Conservation (phyloP, 2,329 filamentous ascomycete genomes). For the Chaetomium sp. region DNA sequence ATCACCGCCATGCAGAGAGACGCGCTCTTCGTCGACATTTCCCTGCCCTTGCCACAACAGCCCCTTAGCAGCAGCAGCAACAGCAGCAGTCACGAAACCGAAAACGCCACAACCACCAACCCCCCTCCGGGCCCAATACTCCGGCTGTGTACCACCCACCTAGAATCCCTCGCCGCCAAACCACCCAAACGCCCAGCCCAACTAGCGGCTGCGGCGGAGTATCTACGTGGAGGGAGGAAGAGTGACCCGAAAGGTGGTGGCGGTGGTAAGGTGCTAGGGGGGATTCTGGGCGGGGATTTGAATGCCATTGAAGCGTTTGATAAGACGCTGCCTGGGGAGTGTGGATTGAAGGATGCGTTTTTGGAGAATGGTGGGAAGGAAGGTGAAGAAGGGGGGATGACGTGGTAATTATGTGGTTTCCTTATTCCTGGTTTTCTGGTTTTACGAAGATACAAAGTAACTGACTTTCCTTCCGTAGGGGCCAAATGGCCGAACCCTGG, state of each 20-base stretch:
- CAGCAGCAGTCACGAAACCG: no score
- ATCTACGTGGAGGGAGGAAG: conserved; percentile 34
- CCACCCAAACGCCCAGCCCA: conserved; percentile 45
- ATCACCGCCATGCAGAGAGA: conserved; percentile 46
- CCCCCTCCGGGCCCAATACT: conserved; percentile 28
- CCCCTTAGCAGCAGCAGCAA: no score
- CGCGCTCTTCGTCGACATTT: conserved; percentile 48
- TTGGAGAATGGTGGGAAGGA: conserved; percentile 45
- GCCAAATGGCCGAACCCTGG: conserved; percentile 41
- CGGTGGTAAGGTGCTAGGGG: conserved; percentile 22
- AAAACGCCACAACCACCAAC: no score
- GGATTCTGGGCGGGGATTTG: conserved; percentile 47
- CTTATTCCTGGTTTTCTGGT: not conserved
- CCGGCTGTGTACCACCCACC: conserved; percentile 50
- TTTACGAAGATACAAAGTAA: not conserved
- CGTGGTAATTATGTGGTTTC: conserved; percentile 31
- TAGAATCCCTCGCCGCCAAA: conserved; percentile 45
- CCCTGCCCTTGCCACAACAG: no score
- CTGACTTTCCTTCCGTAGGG: conserved; percentile 27
- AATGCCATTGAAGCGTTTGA: conserved; percentile 54
- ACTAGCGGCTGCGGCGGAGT: conserved; percentile 36
- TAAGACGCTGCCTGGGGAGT: conserved; percentile 39
- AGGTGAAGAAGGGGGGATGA: conserved; percentile 45
- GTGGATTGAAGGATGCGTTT: conserved; percentile 46
- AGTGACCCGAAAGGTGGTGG: not conserved